A percentile compares a stretch with the other conserved stretches of the same genome.
Evolutionary conservation across 495 filamentous ascomycete genomes (phyloP).

Genomic region (Neurospora sp.): DNA sequence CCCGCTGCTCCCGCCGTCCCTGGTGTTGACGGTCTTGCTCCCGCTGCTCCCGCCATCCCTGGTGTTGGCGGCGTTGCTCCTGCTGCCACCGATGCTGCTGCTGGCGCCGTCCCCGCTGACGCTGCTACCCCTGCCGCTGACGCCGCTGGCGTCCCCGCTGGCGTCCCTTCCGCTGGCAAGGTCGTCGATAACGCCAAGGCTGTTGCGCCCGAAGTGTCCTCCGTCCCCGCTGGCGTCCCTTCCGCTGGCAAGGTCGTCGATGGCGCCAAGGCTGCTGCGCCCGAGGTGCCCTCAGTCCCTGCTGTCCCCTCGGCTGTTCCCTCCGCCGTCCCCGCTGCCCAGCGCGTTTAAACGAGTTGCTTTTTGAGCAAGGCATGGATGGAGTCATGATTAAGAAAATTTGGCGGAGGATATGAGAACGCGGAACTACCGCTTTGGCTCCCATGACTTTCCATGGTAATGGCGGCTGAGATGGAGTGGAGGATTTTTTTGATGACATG

Average conservation of each 20-base stretch:
- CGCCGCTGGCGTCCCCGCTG: too few species aligned
- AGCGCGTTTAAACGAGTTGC: not conserved
- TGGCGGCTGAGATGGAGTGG: not conserved
- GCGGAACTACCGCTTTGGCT: too few species aligned
- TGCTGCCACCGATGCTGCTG: too few species aligned
- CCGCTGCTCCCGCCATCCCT: not conserved
- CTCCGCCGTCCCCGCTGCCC: not conserved
- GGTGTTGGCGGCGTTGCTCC: not conserved
- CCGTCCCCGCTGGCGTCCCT: too few species aligned
- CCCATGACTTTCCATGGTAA: too few species aligned
- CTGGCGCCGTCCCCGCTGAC: slow-evolving; percentile 50
- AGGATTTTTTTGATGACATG: not conserved
- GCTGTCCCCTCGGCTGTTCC: not conserved
- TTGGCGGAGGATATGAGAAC: slow-evolving; percentile 37
- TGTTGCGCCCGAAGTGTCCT: too few species aligned
- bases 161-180: too few species aligned
- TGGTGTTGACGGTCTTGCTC: not conserved
- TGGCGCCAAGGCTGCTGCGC: not conserved
- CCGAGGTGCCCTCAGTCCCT: not conserved
- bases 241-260: too few species aligned
- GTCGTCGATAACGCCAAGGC: not conserved
- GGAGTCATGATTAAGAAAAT: slow-evolving; percentile 37
- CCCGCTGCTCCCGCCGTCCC: too few species aligned
- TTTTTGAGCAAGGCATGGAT: not conserved
- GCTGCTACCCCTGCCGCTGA: slow-evolving; percentile 17